These are phyloP conservation scores for Prunus mongolica DNA, from an alignment of 306 rosid species.

Conservation along the genomic window DNA sequence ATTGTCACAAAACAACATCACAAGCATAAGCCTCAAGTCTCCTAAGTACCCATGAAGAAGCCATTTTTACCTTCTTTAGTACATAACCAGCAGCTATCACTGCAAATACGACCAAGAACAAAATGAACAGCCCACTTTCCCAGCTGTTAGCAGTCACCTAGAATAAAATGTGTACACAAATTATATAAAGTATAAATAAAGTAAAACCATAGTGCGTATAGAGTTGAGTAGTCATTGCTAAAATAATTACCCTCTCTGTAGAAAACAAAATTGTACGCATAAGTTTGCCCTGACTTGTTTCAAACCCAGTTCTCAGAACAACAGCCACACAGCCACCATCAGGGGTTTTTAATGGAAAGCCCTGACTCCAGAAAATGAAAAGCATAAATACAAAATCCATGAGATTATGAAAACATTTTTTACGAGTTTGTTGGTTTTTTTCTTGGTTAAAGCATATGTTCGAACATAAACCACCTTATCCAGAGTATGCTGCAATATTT, in stretches of 20 bases:
- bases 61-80: slow-evolving; percentile 66
- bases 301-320: slow-evolving; percentile 94
- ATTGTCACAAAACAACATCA: slow-evolving; percentile 12
- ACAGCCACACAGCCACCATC: slow-evolving; percentile 98
- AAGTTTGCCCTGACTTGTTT: slow-evolving; percentile 98
- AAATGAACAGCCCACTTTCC: slow-evolving; percentile 98
- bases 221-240: slow-evolving; percentile 5
- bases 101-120: slow-evolving; percentile 91
- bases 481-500: slow-evolving; percentile 93
- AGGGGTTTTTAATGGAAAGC: slow-evolving; percentile 80
- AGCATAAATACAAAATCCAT: slow-evolving; percentile 16
- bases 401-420: slow-evolving; percentile 10
- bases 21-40: slow-evolving; percentile 3
- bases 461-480: slow-evolving; percentile 62
- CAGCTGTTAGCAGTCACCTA: slow-evolving; percentile 99
- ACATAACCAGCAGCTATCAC: slow-evolving; percentile 98
- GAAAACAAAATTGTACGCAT: slow-evolving; percentile 99
- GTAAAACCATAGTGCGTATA: neutral
- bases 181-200: neutral
- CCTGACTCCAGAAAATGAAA: slow-evolving; percentile 48
- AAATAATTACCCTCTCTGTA: slow-evolving; percentile 80
- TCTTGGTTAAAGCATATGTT: neutral
- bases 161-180: neutral
- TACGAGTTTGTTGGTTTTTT: neutral
- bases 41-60: slow-evolving; percentile 14